Evolutionary conservation across 345 rosid genomes (phyloP).

Genomic region (Atalantia buxifolia): DNA sequence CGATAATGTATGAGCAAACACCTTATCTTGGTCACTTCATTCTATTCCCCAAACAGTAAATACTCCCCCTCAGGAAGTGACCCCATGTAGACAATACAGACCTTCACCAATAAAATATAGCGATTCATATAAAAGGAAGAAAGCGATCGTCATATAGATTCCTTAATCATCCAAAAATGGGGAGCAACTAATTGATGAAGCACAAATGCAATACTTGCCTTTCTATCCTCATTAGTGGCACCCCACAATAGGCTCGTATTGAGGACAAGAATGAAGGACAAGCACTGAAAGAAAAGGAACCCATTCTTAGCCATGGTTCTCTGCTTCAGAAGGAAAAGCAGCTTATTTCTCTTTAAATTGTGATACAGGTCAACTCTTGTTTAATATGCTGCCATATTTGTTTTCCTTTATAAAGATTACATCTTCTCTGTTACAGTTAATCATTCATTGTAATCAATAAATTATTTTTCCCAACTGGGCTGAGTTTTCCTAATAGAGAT

Average conservation of each 20-base stretch:
- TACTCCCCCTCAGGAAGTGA: constrained; percentile 23
- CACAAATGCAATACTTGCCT: constrained; percentile 6
- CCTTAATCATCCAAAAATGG: background rate
- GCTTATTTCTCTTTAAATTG: background rate
- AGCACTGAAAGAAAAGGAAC: background rate
- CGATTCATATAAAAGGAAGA: background rate
- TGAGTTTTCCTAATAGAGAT: background rate
- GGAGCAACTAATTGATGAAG: background rate
- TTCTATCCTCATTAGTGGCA: background rate
- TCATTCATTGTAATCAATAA: background rate
- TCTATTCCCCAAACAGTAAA: too few relatives aligned
- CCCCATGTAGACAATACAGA: constrained; percentile 41
- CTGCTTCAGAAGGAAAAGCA: background rate
- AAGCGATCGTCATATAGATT: background rate
- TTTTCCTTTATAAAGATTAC: background rate
- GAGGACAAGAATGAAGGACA: background rate
- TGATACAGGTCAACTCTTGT: background rate
- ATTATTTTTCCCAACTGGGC: background rate
- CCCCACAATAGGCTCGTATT: background rate
- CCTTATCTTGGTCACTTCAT: too few relatives aligned
- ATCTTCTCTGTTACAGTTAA: background rate
- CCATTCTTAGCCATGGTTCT: background rate
- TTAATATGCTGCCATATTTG: background rate
- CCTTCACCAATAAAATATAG: constrained; percentile 7
- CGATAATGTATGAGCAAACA: too few relatives aligned